A percentile compares a stretch with the other conserved stretches of the same genome.
phyloP scores from a whole-genome alignment of 768 basidiomycete species.

The Tremella fuciformis region DNA sequence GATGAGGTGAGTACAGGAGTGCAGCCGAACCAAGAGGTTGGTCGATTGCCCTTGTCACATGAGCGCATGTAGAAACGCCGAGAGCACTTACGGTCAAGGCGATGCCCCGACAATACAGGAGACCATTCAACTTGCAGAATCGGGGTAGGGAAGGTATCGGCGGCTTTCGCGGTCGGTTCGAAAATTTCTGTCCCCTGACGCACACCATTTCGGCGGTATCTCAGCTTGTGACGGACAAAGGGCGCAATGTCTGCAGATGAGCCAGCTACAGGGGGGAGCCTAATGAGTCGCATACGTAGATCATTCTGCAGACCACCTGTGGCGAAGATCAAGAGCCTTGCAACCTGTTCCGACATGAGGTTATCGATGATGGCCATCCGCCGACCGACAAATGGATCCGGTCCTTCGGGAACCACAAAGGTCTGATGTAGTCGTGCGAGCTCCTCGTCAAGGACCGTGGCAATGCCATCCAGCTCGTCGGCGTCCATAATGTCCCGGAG shows the following conservation, averaged over 20 bases:
- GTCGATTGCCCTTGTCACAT: conserved; percentile 24
- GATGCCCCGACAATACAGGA: conserved; percentile 20
- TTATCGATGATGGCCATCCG: conserved; percentile 3
- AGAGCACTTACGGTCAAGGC: conserved; percentile 24
- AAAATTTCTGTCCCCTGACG: conserved; percentile 16
- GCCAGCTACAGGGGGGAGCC: conserved; percentile 27
- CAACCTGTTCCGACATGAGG: not conserved
- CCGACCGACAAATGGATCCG: not conserved
- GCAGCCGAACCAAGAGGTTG: conserved; percentile 25
- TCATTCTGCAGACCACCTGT: not conserved
- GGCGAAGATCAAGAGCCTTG: conserved; percentile 1
- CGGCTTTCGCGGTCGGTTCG: conserved; percentile 17
- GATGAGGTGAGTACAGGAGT: conserved; percentile 25
- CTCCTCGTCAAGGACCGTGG: not conserved
- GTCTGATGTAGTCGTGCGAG: not conserved
- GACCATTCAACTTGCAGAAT: conserved; percentile 35
- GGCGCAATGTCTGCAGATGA: not conserved
- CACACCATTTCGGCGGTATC: not conserved
- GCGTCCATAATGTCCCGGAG: not conserved
- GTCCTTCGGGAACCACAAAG: not conserved
- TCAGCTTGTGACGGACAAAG: not conserved
- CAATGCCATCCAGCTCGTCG: not conserved
- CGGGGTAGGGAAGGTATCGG: conserved; percentile 26
- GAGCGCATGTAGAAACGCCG: not conserved
- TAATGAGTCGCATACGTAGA: conserved; percentile 20